These are phyloP conservation scores for Metschnikowia orientalis DNA, from an alignment of 805 yeast species.

Conservation along the genomic window DNA sequence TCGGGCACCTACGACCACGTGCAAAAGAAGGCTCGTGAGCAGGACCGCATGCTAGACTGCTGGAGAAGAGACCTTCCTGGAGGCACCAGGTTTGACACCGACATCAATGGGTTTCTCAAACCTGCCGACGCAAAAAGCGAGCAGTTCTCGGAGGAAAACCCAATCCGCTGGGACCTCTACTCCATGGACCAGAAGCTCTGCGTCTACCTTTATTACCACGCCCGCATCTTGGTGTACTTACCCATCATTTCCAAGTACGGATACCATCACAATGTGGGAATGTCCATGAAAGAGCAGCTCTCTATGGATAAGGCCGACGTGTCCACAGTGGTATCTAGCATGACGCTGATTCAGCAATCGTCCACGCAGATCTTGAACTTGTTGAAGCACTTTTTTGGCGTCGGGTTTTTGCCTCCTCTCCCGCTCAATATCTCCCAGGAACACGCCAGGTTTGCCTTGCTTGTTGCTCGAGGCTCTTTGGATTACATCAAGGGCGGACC, in stretches of 20 bases:
- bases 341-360: constrained; percentile 65
- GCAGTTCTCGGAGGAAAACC: constrained; percentile 14
- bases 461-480: constrained; percentile 70
- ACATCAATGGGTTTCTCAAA: constrained; percentile 47
- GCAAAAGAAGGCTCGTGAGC: constrained; percentile 22
- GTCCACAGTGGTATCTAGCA: constrained; percentile 44
- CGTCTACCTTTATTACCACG: constrained; percentile 42
- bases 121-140: constrained; percentile 24
- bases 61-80: constrained; percentile 74
- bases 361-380: constrained; percentile 56
- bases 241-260: constrained; percentile 41
- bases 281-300: constrained; percentile 34
- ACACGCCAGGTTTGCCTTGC: constrained; percentile 56
- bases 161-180: constrained; percentile 28
- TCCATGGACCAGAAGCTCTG: constrained; percentile 50
- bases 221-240: constrained; percentile 38
- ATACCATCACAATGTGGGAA: constrained; percentile 38
- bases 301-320: constrained; percentile 32
- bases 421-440: constrained; percentile 63
- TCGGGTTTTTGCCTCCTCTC: constrained; percentile 50
- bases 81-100: constrained; percentile 59
- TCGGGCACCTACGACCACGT: constrained; percentile 33
- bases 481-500: constrained; percentile 85
- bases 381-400: constrained; percentile 36
- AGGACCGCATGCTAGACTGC: constrained; percentile 66